Percentiles rank a stretch among this genome's conserved stretches.
Evolutionary conservation across 2,329 filamentous ascomycete genomes (phyloP).

Genomic region (Penicillium sp.): DNA sequence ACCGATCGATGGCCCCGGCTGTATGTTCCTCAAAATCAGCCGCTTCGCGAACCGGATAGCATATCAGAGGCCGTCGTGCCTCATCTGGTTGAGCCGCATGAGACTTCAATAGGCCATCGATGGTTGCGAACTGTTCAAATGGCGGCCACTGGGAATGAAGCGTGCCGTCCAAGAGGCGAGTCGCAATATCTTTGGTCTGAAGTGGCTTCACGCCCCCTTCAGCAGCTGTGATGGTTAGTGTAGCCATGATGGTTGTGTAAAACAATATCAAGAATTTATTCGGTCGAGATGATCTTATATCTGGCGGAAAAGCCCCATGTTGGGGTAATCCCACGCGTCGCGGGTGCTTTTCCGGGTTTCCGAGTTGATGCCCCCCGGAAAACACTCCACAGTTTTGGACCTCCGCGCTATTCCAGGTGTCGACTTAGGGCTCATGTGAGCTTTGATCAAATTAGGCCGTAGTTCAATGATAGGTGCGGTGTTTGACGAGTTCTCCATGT

Average conservation of each 20-base stretch:
- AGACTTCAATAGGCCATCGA: constrained; percentile 20
- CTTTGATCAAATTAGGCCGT: rapidly evolving
- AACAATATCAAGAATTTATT: not conserved
- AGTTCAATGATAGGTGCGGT: not conserved
- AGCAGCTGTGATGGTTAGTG: constrained; percentile 8
- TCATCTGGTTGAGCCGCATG: constrained; percentile 19
- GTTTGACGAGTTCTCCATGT: not conserved
- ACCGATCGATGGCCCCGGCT: constrained; percentile 19
- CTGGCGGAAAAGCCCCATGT: not conserved
- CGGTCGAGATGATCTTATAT: constrained; percentile 7
- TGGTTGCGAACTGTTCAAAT: constrained; percentile 19
- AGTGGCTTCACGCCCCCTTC: constrained; percentile 6
- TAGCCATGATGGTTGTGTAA: constrained; percentile 4
- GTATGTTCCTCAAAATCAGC: constrained; percentile 24
- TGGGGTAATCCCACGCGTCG: constrained; percentile 5
- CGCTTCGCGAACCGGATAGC: constrained; percentile 16
- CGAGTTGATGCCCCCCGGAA: constrained; percentile 4
- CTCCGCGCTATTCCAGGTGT: not conserved
- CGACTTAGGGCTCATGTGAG: not conserved
- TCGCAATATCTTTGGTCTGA: constrained; percentile 17
- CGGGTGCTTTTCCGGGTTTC: constrained; percentile 15
- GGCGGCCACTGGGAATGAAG: constrained; percentile 21
- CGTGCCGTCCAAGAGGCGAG: constrained; percentile 21
- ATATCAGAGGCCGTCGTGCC: constrained; percentile 15
- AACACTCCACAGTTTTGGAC: not conserved